phyloP scores from a whole-genome alignment of 371 early-diverging fungal species.

The Batkoa obscura region DNA sequence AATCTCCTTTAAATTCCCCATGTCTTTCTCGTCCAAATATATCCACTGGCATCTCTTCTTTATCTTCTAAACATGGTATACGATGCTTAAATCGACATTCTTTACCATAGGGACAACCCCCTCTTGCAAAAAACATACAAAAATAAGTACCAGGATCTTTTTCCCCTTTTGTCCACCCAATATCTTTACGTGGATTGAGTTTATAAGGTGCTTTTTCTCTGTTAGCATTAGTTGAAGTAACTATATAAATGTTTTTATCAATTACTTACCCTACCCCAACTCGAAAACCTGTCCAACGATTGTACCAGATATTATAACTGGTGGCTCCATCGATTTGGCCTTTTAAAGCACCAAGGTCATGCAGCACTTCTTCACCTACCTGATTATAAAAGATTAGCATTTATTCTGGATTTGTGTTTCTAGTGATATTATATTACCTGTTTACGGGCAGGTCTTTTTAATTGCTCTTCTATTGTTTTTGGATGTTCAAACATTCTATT shows the following conservation, averaged over 20 bases:
- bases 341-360: constrained; percentile 17
- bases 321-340: constrained; percentile 23
- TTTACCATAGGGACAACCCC: constrained; percentile 54
- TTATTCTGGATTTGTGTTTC: no score
- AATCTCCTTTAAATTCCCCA: constrained; percentile 63
- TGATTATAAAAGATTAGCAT: constrained; percentile 9
- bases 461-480: constrained; percentile 1
- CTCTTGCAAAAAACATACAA: constrained; percentile 68
- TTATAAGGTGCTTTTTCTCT: constrained; percentile 39
- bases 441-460: background rate
- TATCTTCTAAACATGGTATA: constrained; percentile 40
- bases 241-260: no score
- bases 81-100: constrained; percentile 58
- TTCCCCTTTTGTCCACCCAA: constrained; percentile 50
- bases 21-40: constrained; percentile 66
- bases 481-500: no score
- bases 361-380: constrained; percentile 21
- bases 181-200: constrained; percentile 41
- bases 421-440: no score
- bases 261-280: constrained; percentile 2
- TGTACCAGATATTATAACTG: constrained; percentile 66
- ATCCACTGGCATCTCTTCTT: constrained; percentile 44
- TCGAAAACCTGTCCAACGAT: constrained; percentile 33
- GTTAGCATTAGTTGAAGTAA: background rate
- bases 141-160: constrained; percentile 40